These are phyloP conservation scores for Acanthamoeba healyi DNA, from an alignment of 208 protist genomes.

Conservation along the genomic window DNA sequence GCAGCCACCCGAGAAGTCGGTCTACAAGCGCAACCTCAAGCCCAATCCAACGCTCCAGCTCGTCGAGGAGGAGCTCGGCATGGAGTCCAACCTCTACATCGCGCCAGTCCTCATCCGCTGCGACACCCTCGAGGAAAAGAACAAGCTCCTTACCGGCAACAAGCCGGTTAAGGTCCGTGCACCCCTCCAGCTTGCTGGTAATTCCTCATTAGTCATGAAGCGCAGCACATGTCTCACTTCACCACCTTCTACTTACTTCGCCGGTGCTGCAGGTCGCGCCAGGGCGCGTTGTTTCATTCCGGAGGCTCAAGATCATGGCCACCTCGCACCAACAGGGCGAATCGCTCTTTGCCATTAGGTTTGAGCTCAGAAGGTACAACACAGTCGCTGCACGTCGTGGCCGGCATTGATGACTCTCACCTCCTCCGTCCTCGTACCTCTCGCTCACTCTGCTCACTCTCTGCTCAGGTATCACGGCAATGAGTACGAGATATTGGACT, in stretches of 20 bases:
- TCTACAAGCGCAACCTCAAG: slow-evolving; percentile 86
- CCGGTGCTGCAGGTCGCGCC: slow-evolving; percentile 30
- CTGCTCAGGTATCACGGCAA: slow-evolving; percentile 69
- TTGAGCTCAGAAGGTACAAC: slow-evolving; percentile 79
- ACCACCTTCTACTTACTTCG: neutral
- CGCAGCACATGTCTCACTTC: neutral
- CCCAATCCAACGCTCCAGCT: slow-evolving; percentile 79
- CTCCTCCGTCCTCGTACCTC: neutral
- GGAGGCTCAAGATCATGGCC: slow-evolving; percentile 80
- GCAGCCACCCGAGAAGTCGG: slow-evolving; percentile 84
- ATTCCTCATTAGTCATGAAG: neutral
- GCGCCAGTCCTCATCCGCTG: slow-evolving; percentile 72
- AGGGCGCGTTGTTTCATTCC: slow-evolving; percentile 78
- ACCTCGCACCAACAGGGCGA: slow-evolving; percentile 85
- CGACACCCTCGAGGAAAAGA: slow-evolving; percentile 80
- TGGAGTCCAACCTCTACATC: slow-evolving; percentile 59
- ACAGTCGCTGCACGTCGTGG: neutral
- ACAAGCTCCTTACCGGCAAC: slow-evolving; percentile 79
- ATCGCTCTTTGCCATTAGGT: slow-evolving; percentile 83
- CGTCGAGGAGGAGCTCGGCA: slow-evolving; percentile 72
- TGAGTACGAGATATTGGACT: slow-evolving; percentile 77
- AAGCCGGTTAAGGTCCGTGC: slow-evolving; percentile 59
- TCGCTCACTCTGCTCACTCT: neutral
- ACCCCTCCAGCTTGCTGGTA: too few species aligned
- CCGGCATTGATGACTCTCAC: too few species aligned